These are phyloP conservation scores for Pleurotus tuoliensis DNA, from an alignment of 768 basidiomycete species.

Conservation along the genomic window DNA sequence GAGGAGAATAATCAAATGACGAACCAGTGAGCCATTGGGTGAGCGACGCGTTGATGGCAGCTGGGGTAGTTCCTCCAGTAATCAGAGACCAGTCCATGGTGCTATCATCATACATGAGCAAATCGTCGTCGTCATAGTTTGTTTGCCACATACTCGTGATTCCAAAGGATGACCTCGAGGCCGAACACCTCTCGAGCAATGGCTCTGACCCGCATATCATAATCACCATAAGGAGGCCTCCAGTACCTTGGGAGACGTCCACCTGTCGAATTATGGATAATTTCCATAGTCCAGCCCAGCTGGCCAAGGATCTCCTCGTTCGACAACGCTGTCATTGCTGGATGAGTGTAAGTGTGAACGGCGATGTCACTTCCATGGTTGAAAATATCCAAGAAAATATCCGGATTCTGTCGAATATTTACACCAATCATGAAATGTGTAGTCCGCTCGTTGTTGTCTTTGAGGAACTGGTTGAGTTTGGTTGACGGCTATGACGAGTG, in stretches of 20 bases:
- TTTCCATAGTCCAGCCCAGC: constrained; percentile 33
- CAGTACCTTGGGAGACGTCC: constrained; percentile 71
- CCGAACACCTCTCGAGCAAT: constrained; percentile 85
- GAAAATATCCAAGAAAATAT: constrained; percentile 48
- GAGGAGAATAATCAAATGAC: constrained; percentile 9
- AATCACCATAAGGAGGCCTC: constrained; percentile 87
- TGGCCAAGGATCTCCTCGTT: constrained; percentile 70
- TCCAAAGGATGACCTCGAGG: constrained; percentile 84
- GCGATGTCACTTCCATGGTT: constrained; percentile 39
- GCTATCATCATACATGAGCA: constrained; percentile 29
- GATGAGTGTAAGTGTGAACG: constrained; percentile 69
- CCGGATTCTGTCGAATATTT: constrained; percentile 61
- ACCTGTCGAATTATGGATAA: constrained; percentile 77
- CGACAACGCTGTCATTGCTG: constrained; percentile 74
- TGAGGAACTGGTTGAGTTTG: constrained; percentile 61
- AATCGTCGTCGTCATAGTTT: constrained; percentile 16
- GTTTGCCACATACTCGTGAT: constrained; percentile 61
- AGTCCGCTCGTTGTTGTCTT: constrained; percentile 53
- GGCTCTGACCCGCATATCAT: constrained; percentile 77
- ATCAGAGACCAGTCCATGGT: constrained; percentile 72
- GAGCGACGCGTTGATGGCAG: constrained; percentile 46
- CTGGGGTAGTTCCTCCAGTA: constrained; percentile 35
- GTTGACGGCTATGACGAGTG: constrained; percentile 29
- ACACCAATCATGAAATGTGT: constrained; percentile 91
- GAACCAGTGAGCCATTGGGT: constrained; percentile 53